Base-by-base conservation (phyloP, 441 rosid species). In the Pelargonium citronellum region DNA sequence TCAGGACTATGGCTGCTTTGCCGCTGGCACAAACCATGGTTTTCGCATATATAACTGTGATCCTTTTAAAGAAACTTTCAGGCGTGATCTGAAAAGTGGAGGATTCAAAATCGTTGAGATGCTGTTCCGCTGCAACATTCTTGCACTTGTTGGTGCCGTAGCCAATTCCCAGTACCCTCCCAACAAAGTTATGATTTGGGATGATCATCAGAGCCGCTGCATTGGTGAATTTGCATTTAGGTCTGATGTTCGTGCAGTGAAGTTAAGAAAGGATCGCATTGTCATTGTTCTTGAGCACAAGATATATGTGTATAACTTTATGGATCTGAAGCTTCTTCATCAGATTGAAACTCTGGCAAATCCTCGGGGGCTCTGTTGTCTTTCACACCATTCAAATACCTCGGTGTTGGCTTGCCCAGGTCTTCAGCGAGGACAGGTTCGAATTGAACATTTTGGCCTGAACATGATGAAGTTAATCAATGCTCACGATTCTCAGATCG, bases 71-170 rank as follows among this genome's bases (percentile, higher is more conserved):
- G 97, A 91, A 79, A 89, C 91, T 49, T 86, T 88, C 44, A 76
- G 93, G 64, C 80, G 93, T 20, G 90, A 89, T 74, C 74, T 88
- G 12, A 83, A 84, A 72, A 79, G 79, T 44, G 93, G 95, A 11
- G 95, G 96, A 16, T 89, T 94, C 77, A 87, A 81, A 73, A 86
- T 88, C 69, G 97, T 94, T 19, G 98, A 94, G 85, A 94, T 94
- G 98, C 86, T 93, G 72, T 91, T 93, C 82, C 85, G 95, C 4
- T 85, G 87, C 85, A 93, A 91, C 81, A 85, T 94, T 74, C 68
- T 94, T 73, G 98, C 96, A 1, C 98, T 94, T 13, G 95, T 88
- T 69, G 97, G 97, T 44, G 83, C 79, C 74, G 85, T 75, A 66
- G 73, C 86, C 63, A 87, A 89, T 81, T 87, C 96, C 34, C 95